Evolutionary conservation across 2,329 filamentous ascomycete species (phyloP), one percentile per base, ranked within the genome.

Genomic region (Penicillium sp.): DNA sequence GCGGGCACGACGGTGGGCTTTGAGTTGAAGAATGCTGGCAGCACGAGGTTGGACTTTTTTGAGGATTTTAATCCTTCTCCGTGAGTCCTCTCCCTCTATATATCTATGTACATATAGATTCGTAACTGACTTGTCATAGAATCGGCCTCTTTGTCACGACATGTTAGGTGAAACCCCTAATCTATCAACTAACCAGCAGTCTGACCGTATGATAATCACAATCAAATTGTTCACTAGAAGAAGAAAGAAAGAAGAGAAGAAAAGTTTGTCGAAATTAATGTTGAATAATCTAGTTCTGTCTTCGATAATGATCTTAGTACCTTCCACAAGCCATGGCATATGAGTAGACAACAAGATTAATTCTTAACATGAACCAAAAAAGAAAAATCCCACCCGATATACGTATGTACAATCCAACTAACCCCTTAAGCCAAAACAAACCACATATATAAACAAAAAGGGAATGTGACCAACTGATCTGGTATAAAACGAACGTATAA

Each of bases 21-120:
- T 62, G 74, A 82, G 72, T 76, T 88, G 63, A 77, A 72, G 47
- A 73, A 76, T 46, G 72, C 72, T 5, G 81, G 79, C 2, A 73
- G 72, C 60, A 83, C 83, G 40, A 66, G 74, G 48, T 68, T 88
- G 40, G 71, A 80, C 56, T 89, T 81, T 70, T 86, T 88, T 73
- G 79, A 89, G 72, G 83, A 88, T 66, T 86, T 75, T 62, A 86
- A 85, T 64, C 77, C 76, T 9, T 69, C 72, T 60, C 74, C 79
- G 72, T 76, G 66, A 69, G 73, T 72, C 52, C 21, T 47, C 21
- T 38, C 7, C 2, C 18, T 20, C 8, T 42, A 16, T 42, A 20
- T 45, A 5, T 30, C n/a, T 30, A 11, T 16, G 8, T 21, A 9
- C 26, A 12, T 1, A 5, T 56, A 5, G 20, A 6, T 18, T 12